Percentiles rank a stretch among this genome's conserved stretches.
Conservation (phyloP, 148 eudicot genomes). For the Nepenthes gracilis region DNA sequence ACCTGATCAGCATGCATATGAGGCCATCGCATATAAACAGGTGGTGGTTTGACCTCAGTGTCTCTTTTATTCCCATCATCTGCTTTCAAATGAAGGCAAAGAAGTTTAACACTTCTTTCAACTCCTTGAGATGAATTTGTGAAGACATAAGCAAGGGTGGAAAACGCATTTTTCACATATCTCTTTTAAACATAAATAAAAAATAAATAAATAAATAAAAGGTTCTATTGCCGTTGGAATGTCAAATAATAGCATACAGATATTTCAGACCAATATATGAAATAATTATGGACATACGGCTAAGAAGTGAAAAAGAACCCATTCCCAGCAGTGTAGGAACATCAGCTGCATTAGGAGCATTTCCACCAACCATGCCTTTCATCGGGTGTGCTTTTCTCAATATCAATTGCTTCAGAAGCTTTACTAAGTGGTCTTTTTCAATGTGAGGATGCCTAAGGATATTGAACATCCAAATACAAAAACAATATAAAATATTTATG, state of each 20-base stretch:
- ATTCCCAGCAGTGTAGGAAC: slow-evolving; percentile 90
- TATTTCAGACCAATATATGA: not conserved
- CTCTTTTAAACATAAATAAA: too few relatives aligned
- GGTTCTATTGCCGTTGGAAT: not conserved
- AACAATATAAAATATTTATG: not conserved
- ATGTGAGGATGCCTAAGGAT: slow-evolving; percentile 65
- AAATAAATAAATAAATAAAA: slow-evolving; percentile 3
- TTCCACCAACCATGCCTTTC: slow-evolving; percentile 28
- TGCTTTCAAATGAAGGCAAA: slow-evolving; percentile 14
- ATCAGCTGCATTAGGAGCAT: slow-evolving; percentile 63
- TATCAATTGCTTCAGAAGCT: slow-evolving; percentile 79
- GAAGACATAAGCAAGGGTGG: not conserved
- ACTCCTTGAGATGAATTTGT: not conserved
- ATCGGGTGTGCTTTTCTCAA: slow-evolving; percentile 34
- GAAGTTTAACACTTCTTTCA: not conserved
- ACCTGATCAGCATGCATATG: slow-evolving; percentile 85
- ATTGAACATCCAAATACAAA: slow-evolving; percentile 7
- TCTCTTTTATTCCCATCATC: slow-evolving; percentile 41
- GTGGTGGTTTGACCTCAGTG: slow-evolving; percentile 27
- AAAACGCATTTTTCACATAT: too few relatives aligned
- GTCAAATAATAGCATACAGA: not conserved
- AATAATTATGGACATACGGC: slow-evolving; percentile 33
- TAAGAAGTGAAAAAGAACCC: slow-evolving; percentile 80
- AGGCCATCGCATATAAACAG: slow-evolving; percentile 81
- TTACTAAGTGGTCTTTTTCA: slow-evolving; percentile 78